Conservation (phyloP, 225 moss, liverwort and hornwort species). For the Straminergon stramineum region DNA sequence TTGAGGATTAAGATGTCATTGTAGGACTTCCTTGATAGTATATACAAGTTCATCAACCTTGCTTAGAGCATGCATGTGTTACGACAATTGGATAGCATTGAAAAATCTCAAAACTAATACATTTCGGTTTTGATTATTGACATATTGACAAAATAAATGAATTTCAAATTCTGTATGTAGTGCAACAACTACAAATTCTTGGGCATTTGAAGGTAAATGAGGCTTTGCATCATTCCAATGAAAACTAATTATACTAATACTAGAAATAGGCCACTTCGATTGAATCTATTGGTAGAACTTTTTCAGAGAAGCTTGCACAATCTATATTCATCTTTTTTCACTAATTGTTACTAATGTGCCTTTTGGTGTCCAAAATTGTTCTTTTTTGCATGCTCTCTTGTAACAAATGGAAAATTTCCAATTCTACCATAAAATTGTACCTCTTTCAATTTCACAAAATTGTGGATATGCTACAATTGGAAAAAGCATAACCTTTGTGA, state of each 20-base stretch:
- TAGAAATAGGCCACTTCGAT: not conserved
- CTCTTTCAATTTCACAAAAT: not conserved
- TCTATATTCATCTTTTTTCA: not conserved
- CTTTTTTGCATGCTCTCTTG: not conserved
- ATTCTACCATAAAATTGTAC: not conserved
- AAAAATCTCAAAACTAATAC: not conserved
- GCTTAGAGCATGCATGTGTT: not conserved
- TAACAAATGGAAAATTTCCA: not conserved
- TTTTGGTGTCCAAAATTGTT: not conserved
- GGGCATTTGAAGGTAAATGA: not conserved
- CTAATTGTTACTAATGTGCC: not conserved
- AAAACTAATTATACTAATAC: not conserved
- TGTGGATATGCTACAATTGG: not conserved
- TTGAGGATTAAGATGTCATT: not conserved
- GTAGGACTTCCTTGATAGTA: not conserved
- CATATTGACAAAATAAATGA: not conserved
- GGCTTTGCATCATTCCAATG: not conserved
- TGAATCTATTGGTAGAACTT: not conserved
- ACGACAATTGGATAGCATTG: accelerated
- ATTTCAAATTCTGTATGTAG: not conserved
- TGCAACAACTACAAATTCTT: not conserved
- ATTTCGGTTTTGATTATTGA: not conserved
- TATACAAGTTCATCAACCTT: not conserved
- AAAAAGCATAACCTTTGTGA: not conserved
- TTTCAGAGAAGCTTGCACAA: too few relatives aligned